These are phyloP conservation scores for Talaromyces sp. DNA, from an alignment of 2,329 filamentous ascomycete species.

Conservation along the genomic window DNA sequence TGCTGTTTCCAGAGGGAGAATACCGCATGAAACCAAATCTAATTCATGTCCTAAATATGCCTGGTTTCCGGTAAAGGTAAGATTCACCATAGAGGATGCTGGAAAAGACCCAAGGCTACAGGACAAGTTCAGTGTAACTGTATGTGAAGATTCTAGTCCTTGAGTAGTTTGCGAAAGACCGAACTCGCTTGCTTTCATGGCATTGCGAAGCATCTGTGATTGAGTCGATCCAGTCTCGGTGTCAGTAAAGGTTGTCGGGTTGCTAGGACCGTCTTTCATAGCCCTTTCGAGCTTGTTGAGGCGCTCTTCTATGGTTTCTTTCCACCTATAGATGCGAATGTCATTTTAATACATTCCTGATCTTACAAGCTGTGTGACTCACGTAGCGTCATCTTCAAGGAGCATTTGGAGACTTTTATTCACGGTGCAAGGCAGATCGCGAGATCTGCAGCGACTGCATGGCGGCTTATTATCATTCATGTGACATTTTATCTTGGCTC, in stretches of 20 bases:
- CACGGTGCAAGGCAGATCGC: conserved; percentile 35
- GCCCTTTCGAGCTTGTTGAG: not conserved
- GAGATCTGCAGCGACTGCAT: conserved; percentile 35
- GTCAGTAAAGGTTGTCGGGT: not conserved
- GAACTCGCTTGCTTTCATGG: not conserved
- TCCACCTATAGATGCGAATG: not conserved
- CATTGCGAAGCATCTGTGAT: not conserved
- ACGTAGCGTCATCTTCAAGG: conserved; percentile 33
- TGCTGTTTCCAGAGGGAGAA: not conserved
- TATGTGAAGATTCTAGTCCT: not conserved
- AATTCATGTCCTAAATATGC: not conserved
- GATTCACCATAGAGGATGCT: conserved; percentile 21
- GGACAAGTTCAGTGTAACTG: not conserved
- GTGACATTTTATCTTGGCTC: conserved; percentile 34
- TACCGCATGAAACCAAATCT: not conserved
- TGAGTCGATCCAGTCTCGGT: not conserved
- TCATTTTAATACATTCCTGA: not conserved
- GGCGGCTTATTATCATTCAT: conserved; percentile 33
- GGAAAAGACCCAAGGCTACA: conserved; percentile 5
- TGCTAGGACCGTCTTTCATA: not conserved
- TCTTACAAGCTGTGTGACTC: not conserved
- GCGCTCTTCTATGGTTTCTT: not conserved
- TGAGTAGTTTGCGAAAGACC: not conserved
- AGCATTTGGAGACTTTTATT: conserved; percentile 39
- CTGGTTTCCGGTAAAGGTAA: not conserved